Evolutionary conservation across 345 rosid species (phyloP).

Genomic region (Barbarea vulgaris): DNA sequence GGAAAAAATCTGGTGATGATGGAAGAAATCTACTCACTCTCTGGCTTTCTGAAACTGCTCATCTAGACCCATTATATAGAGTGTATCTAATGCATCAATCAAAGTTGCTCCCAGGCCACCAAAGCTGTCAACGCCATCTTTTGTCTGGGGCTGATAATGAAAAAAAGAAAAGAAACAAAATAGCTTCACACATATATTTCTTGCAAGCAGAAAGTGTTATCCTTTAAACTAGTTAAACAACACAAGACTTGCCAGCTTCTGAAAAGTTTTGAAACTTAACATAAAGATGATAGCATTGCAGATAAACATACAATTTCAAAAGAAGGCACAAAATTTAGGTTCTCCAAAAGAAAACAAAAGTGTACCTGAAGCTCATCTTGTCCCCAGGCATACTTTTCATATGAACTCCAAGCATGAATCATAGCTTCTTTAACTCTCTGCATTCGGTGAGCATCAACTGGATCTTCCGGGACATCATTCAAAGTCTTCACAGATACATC

Average conservation of each 20-base stretch:
- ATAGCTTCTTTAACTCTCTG: conserved; percentile 94
- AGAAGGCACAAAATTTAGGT: not conserved
- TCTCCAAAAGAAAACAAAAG: not conserved
- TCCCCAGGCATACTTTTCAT: conserved; percentile 98
- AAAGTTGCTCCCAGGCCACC: conserved; percentile 98
- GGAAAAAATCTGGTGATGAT: too few species aligned
- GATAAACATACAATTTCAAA: not conserved
- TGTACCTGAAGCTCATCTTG: conserved; percentile 92
- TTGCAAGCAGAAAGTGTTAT: not conserved
- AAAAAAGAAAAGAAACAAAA: not conserved
- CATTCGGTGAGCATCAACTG: conserved; percentile 64
- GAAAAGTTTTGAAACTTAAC: not conserved
- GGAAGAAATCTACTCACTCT: conserved; percentile 65
- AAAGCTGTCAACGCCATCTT: conserved; percentile 89
- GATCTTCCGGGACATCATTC: conserved; percentile 55
- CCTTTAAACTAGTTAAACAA: conserved; percentile 10
- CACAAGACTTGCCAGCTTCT: conserved; percentile 4
- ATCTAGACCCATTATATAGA: conserved; percentile 87
- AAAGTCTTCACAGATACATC: conserved; percentile 33
- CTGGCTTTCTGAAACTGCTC: conserved; percentile 87
- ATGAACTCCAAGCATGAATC: conserved; percentile 95
- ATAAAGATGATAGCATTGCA: conserved; percentile 1
- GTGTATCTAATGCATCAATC: conserved; percentile 79
- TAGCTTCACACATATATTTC: not conserved
- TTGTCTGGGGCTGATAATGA: conserved; percentile 73